These are phyloP conservation scores for Aspergillus ostianus DNA, from an alignment of 495 filamentous ascomycete genomes.

Conservation along the genomic window DNA sequence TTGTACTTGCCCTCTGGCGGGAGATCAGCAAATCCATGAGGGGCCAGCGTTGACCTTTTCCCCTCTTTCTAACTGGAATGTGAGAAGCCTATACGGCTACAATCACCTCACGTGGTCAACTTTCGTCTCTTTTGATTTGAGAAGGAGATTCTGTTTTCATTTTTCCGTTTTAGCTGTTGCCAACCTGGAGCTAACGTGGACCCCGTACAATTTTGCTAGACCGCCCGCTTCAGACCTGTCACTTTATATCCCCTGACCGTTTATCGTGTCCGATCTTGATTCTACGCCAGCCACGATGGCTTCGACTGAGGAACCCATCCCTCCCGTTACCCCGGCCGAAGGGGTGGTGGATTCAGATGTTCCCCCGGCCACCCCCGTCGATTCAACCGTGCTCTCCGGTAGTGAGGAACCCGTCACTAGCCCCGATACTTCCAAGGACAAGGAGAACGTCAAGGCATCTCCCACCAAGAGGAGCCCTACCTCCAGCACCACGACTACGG, in stretches of 20 bases:
- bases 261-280: background rate
- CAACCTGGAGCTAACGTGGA: slow-evolving; percentile 16
- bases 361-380: slow-evolving; percentile 42
- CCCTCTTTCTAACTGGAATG: background rate
- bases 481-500: slow-evolving; percentile 8
- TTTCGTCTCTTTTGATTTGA: background rate
- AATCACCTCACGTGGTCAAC: background rate
- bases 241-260: background rate
- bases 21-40: background rate
- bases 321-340: slow-evolving; percentile 24
- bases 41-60: background rate
- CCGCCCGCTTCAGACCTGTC: slow-evolving; percentile 5
- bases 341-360: slow-evolving; percentile 27
- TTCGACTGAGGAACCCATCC: slow-evolving; percentile 39
- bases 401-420: slow-evolving; percentile 39
- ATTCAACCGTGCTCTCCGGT: slow-evolving; percentile 37
- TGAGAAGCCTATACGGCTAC: background rate
- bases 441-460: slow-evolving; percentile 36
- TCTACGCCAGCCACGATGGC: slow-evolving; percentile 27
- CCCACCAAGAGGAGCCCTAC: slow-evolving; percentile 30
- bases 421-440: slow-evolving; percentile 40
- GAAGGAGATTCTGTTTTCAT: background rate
- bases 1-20: background rate
- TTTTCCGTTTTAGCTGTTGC: slow-evolving; percentile 5
- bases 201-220: slow-evolving; percentile 13